These are phyloP conservation scores for Triangularia setosa DNA, from an alignment of 2,329 filamentous ascomycete species.

Conservation along the genomic window DNA sequence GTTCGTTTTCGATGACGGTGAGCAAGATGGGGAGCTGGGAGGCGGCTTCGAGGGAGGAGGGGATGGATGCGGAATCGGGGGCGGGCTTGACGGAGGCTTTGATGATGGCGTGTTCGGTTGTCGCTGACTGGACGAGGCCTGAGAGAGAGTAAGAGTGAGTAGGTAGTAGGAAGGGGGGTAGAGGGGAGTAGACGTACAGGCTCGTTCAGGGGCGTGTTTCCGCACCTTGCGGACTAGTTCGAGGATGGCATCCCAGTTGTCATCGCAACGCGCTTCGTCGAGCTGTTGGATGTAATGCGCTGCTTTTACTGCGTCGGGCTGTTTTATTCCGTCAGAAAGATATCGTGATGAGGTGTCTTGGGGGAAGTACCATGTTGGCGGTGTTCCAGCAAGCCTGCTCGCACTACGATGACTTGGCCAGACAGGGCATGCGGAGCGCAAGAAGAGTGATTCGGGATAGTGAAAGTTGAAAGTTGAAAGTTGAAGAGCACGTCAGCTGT, in stretches of 20 bases:
- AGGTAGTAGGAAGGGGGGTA: constrained; percentile 10
- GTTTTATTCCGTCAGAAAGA: no score
- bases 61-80: constrained; percentile 35
- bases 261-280: constrained; percentile 82
- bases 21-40: constrained; percentile 48
- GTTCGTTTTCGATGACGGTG: constrained; percentile 56
- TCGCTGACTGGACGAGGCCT: constrained; percentile 69
- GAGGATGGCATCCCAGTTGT: constrained; percentile 79
- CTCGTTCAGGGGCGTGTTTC: constrained; percentile 83
- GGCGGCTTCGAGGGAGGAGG: constrained; percentile 42
- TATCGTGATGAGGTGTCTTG: neutral
- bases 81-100: constrained; percentile 47
- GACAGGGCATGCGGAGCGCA: constrained; percentile 23
- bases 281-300: constrained; percentile 76
- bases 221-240: constrained; percentile 89
- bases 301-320: constrained; percentile 63
- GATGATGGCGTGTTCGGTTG: constrained; percentile 63
- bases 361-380: constrained; percentile 25
- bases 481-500: neutral
- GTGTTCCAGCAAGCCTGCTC: constrained; percentile 23
- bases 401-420: constrained; percentile 27
- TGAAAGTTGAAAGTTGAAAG: neutral
- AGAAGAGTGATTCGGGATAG: no score
- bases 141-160: constrained; percentile 15
- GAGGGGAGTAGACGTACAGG: constrained; percentile 57